phyloP scores from a whole-genome alignment of 2,329 filamentous ascomycete genomes.

The Aspergillaceae sp. region DNA sequence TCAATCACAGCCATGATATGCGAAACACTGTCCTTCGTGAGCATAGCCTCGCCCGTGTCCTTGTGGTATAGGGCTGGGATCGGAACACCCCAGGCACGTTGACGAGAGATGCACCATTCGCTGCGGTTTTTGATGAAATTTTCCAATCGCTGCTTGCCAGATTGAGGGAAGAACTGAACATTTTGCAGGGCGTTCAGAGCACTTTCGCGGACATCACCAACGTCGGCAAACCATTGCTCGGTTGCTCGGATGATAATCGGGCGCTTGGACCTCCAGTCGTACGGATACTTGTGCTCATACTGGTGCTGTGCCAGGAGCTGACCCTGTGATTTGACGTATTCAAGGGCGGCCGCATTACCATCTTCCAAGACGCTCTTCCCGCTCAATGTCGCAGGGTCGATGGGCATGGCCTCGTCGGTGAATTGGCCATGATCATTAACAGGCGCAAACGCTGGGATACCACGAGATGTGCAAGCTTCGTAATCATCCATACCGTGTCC shows the following conservation, averaged over 20 bases:
- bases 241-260: slow-evolving; percentile 88
- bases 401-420: slow-evolving; percentile 68
- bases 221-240: slow-evolving; percentile 95
- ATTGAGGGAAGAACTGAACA: slow-evolving; percentile 70
- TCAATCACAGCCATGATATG: slow-evolving; percentile 77
- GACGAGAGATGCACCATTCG: slow-evolving; percentile 97
- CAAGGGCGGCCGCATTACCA: slow-evolving; percentile 61
- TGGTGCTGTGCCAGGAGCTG: slow-evolving; percentile 61
- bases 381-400: slow-evolving; percentile 56
- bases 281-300: slow-evolving; percentile 88
- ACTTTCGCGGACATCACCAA: slow-evolving; percentile 67
- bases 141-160: slow-evolving; percentile 64
- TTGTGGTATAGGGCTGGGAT: slow-evolving; percentile 80
- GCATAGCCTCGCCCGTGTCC: slow-evolving; percentile 61
- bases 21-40: slow-evolving; percentile 67
- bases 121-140: slow-evolving; percentile 80
- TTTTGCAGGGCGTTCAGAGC: slow-evolving; percentile 61
- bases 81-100: slow-evolving; percentile 91
- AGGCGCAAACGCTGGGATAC: slow-evolving; percentile 69
- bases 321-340: slow-evolving; percentile 52
- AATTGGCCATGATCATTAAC: slow-evolving; percentile 76
- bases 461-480: slow-evolving; percentile 62
- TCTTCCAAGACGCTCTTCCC: slow-evolving; percentile 64
- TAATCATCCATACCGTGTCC: slow-evolving; percentile 98
- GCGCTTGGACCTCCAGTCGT: slow-evolving; percentile 93